Evolutionary conservation across 2,329 filamentous ascomycete species (phyloP), one percentile per base, ranked within the genome.

Genomic region (Aspergillus melleus): DNA sequence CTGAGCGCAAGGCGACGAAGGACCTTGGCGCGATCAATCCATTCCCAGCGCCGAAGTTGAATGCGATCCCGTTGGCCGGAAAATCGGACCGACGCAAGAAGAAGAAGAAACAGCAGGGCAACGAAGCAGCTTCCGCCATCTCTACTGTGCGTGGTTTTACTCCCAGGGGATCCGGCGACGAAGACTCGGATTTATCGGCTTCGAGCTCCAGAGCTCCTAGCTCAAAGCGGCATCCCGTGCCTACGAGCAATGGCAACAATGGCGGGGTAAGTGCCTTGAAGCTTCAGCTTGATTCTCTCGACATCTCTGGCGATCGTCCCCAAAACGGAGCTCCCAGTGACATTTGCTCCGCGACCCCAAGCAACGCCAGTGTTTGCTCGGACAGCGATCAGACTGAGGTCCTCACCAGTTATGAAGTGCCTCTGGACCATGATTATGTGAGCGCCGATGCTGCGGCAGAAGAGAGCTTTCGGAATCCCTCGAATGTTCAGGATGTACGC

Each of bases 191-290:
- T 63, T 72, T 74, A 46, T 80, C 79, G 20, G 66, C 70, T 22
- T 67, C 72, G 19, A 75, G 72, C 52, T 79, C 75, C 49, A 68
- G 70, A 54, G 65, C 70, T 2, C 65, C 70, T 46, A 75, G 72
- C 54, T 70, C 73, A 19, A 70, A 67, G 58, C 61, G 73, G 19
- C 67, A 64, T 24, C 64, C 71, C 51, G 67, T 67, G 6, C 71
- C 67, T 26, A 69, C 54, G 19, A 55, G 68, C 54, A 65, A 66
- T 8, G 79, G 76, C 63, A 84, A 81, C 61, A 80, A 74, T 49
- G 88, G 89, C 61, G 92, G 92, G 52, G 92, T 97, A 68, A 90
- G 91, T 70, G 90, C 89, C 68, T 80, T 97, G 70, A 92, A 92
- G 72, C 82, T 89, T 73, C 89, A 95, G 71, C 83, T 96, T 59